phyloP scores from a whole-genome alignment of 1,284 basidiomycete genomes.

The Boletus holoroseus region DNA sequence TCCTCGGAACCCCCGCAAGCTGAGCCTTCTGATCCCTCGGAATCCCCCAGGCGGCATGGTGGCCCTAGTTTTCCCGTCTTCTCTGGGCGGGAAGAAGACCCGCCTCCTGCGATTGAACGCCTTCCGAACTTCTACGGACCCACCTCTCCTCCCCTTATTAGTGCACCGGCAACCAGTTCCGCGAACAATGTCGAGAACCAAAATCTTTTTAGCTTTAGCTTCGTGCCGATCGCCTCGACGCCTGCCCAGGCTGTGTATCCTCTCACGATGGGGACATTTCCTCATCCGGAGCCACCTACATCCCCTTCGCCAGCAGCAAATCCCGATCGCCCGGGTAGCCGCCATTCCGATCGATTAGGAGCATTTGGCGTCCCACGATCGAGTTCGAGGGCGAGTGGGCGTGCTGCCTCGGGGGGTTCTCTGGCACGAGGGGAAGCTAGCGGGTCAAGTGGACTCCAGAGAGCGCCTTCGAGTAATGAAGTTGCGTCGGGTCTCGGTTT shows the following conservation, averaged over 20 bases:
- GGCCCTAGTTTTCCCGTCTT: conserved; percentile 41
- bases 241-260: conserved; percentile 40
- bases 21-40: conserved; percentile 5
- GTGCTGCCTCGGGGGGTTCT: conserved; percentile 29
- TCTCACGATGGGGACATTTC: conserved; percentile 44
- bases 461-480: conserved; percentile 36
- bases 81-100: conserved; percentile 41
- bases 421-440: conserved; percentile 27
- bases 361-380: conserved; percentile 30
- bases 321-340: conserved; percentile 33
- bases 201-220: conserved; percentile 50
- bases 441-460: conserved; percentile 26
- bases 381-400: conserved; percentile 33
- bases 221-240: conserved; percentile 49
- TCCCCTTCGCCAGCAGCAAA: conserved; percentile 60
- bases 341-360: conserved; percentile 33
- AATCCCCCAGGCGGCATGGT: conserved; percentile 14
- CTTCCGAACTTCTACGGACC: conserved; percentile 49
- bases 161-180: conserved; percentile 37
- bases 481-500: conserved; percentile 37
- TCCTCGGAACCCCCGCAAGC: conserved; percentile 3
- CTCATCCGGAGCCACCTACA: conserved; percentile 61
- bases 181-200: conserved; percentile 50
- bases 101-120: conserved; percentile 45
- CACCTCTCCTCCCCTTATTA: conserved; percentile 34